Base-by-base conservation (phyloP, 1,284 basidiomycete species). In the Athelia psychrophila region DNA sequence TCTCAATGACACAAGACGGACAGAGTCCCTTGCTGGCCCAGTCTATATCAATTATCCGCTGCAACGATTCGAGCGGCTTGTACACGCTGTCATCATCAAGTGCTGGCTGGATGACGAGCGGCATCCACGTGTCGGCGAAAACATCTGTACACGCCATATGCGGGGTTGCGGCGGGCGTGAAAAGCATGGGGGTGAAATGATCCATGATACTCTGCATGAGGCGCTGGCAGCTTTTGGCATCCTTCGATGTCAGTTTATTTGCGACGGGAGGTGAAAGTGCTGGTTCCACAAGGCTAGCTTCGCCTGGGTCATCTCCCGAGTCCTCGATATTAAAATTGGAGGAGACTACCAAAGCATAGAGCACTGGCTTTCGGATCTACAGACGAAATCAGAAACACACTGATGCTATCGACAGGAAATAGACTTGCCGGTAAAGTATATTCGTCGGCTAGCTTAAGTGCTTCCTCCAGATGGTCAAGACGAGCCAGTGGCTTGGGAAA, bases 121-220 rank as follows among this genome's bases (percentile, higher is more conserved):
- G 58, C 76, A 88, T 85, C 87, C 87, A 90, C 48, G 68, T 73
- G 51, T 84, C 82, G 0, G 85, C 87, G 51, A 89, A 75, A 0
- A 81, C 67, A 60, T 87, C 81, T 9, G 86, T 88, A 64, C 88
- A 90, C 2, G 68, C 69, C 84, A 88, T 87, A 61, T 89, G 87
- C 2, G 74, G 68, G 15, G 83, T 83, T 6, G 79, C 76, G 16
- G 84, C 77, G 38, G 84, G 79, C 3, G 88, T 88, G 64, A 89
- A 89, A 2, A 90, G 69, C 42, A 83, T 72, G 1, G 88, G 84
- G 0, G 86, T 85, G 62, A 88, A 88, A 62, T 86, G 75, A 1
- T 73, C 74, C 52, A 89, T 79, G 53, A 88, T 62, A 20, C 63
- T 61, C 5, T 67, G 65, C 74, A 82, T 78, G 33, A 84, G 69